Conservation (phyloP, 176 grass and related monocot genomes). For the Panicum miliaceum region DNA sequence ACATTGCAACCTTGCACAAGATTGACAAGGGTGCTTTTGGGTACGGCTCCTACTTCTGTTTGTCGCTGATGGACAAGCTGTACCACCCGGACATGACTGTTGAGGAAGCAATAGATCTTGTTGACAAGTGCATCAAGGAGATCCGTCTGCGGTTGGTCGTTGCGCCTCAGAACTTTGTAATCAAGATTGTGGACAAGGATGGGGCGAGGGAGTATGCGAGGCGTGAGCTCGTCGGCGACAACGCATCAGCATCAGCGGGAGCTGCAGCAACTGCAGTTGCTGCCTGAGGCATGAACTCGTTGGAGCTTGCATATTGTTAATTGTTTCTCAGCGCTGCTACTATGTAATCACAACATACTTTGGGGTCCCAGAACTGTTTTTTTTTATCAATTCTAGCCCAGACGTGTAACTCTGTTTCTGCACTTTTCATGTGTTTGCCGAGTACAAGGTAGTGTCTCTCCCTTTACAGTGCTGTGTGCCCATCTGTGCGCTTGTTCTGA, state of each 20-base stretch:
- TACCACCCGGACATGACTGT: conserved; percentile 78
- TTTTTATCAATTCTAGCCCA: conserved; percentile 31
- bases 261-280: not conserved
- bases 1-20: conserved; percentile 90
- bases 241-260: not conserved
- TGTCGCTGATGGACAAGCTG: conserved; percentile 84
- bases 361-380: conserved; percentile 19
- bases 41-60: conserved; percentile 74
- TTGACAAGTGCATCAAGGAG: conserved; percentile 87
- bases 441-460: not conserved
- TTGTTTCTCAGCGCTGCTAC: conserved; percentile 37
- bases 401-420: conserved; percentile 13
- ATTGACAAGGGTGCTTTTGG: conserved; percentile 95
- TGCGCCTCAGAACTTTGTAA: conserved; percentile 85
- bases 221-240: conserved; percentile 33
- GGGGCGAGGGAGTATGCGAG: conserved; percentile 32
- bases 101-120: conserved; percentile 75
- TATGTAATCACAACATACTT: conserved; percentile 45
- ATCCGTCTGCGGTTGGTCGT: conserved; percentile 79
- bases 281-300: conserved; percentile 3
- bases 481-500: not conserved
- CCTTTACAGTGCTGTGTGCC: not conserved
- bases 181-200: conserved; percentile 67
- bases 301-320: not conserved
- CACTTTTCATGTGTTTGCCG: not conserved